Percentiles rank a stretch among this genome's conserved stretches.
These are phyloP conservation scores for Verticillium tricorpus DNA, from an alignment of 2,329 filamentous ascomycete genomes.

Conservation along the genomic window DNA sequence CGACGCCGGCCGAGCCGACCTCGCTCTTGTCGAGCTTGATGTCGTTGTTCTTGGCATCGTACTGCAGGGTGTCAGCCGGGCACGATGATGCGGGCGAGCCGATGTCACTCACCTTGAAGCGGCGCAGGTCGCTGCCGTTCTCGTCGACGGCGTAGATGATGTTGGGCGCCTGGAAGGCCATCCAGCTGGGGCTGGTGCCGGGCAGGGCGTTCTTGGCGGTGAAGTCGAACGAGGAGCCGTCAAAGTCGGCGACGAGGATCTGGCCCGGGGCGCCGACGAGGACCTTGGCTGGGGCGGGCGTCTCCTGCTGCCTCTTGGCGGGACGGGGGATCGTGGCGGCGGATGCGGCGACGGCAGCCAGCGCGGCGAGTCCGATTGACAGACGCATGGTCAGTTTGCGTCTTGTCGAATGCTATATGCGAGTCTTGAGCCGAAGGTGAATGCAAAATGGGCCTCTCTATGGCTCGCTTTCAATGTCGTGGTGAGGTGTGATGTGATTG, in stretches of 20 bases:
- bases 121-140: constrained; percentile 31
- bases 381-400: constrained; percentile 9
- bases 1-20: constrained; percentile 36
- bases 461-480: neutral
- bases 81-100: no score
- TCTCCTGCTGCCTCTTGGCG: constrained; percentile 2
- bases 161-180: constrained; percentile 34
- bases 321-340: constrained; percentile 6
- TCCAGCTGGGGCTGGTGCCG: constrained; percentile 37
- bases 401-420: no score
- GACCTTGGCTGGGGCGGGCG: constrained; percentile 21
- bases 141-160: constrained; percentile 45
- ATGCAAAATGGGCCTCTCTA: no score
- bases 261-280: constrained; percentile 35
- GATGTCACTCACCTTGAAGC: constrained; percentile 25
- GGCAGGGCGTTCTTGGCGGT: constrained; percentile 25
- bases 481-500: neutral
- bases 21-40: constrained; percentile 20
- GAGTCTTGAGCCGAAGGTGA: no score
- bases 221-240: constrained; percentile 33
- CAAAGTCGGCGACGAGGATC: constrained; percentile 36
- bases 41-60: constrained; percentile 26
- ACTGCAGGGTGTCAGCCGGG: constrained; percentile 8
- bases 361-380: neutral
- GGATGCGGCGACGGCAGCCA: constrained; percentile 6